These are phyloP conservation scores for Metschnikowia proteae DNA, from an alignment of 805 yeast species.

Conservation along the genomic window DNA sequence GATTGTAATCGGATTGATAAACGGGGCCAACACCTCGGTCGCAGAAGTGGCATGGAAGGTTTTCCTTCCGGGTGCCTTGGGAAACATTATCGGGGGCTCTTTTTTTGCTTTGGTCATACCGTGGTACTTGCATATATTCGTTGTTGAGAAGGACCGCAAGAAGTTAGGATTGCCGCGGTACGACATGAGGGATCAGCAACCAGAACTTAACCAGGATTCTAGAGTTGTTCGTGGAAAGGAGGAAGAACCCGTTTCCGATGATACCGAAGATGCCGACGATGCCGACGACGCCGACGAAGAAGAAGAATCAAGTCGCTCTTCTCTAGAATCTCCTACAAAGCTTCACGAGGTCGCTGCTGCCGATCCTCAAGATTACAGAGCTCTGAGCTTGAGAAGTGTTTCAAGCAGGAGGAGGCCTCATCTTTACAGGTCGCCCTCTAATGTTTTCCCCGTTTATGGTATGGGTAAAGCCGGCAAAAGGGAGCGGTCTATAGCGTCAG, in stretches of 20 bases:
- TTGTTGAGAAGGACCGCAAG: slow-evolving; percentile 67
- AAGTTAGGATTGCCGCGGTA: slow-evolving; percentile 60
- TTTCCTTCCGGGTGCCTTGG: slow-evolving; percentile 65
- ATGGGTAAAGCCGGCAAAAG: slow-evolving; percentile 63
- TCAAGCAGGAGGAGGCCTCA: not conserved
- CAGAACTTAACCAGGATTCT: slow-evolving; percentile 71
- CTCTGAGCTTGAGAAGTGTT: slow-evolving; percentile 3
- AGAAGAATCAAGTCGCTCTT: not conserved
- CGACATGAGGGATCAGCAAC: slow-evolving; percentile 77
- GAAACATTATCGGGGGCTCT: slow-evolving; percentile 77
- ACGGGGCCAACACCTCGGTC: slow-evolving; percentile 61
- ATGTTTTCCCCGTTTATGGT: slow-evolving; percentile 76
- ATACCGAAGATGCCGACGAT: slow-evolving; percentile 6
- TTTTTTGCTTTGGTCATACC: slow-evolving; percentile 63
- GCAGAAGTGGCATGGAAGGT: slow-evolving; percentile 69
- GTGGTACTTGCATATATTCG: slow-evolving; percentile 68
- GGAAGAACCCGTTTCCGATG: slow-evolving; percentile 7
- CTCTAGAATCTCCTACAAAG: slow-evolving; percentile 4
- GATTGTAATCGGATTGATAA: slow-evolving; percentile 61
- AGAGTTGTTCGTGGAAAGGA: slow-evolving; percentile 55
- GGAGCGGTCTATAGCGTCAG: slow-evolving; percentile 55
- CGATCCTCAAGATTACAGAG: not conserved
- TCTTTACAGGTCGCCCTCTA: slow-evolving; percentile 52
- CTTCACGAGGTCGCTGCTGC: not conserved
- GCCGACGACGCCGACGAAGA: slow-evolving; percentile 12